phyloP scores from a whole-genome alignment of 1,284 basidiomycete species.

The Erythrobasidium hasegawianum region DNA sequence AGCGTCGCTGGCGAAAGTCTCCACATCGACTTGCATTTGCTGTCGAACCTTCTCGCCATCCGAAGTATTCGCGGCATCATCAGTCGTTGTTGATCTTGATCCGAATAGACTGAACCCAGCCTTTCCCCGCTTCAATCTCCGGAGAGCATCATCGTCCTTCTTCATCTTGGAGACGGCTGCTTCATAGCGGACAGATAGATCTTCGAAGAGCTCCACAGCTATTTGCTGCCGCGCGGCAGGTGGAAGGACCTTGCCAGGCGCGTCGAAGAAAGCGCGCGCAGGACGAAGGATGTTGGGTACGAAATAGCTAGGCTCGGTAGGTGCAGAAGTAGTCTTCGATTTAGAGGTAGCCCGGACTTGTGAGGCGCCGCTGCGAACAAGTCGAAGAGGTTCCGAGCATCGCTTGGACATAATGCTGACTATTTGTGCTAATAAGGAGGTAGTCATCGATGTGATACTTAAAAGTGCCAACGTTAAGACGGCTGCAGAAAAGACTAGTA shows the following conservation, averaged over 20 bases:
- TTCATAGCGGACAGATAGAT: conserved; percentile 65
- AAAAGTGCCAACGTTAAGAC: conserved; percentile 48
- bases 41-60: conserved; percentile 60
- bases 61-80: conserved; percentile 65
- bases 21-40: conserved; percentile 83
- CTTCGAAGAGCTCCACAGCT: conserved; percentile 66
- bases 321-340: conserved; percentile 45
- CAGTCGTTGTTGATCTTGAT: conserved; percentile 57
- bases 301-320: conserved; percentile 77
- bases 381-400: conserved; percentile 76
- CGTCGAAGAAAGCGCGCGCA: conserved; percentile 66
- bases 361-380: conserved; percentile 80
- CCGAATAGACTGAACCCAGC: conserved; percentile 67
- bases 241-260: conserved; percentile 57
- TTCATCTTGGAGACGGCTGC: conserved; percentile 69
- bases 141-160: conserved; percentile 82
- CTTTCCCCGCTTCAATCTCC: conserved; percentile 77
- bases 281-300: conserved; percentile 75
- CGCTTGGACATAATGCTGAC: conserved; percentile 68
- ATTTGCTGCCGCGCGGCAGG: conserved; percentile 59
- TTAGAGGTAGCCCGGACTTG: conserved; percentile 71
- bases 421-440: conserved; percentile 62
- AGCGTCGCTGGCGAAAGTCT: conserved; percentile 74
- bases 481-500: no score
- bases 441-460: conserved; percentile 55